These are phyloP conservation scores for Xylariaceae sp. DNA, from an alignment of 2,329 filamentous ascomycete genomes.

Conservation along the genomic window DNA sequence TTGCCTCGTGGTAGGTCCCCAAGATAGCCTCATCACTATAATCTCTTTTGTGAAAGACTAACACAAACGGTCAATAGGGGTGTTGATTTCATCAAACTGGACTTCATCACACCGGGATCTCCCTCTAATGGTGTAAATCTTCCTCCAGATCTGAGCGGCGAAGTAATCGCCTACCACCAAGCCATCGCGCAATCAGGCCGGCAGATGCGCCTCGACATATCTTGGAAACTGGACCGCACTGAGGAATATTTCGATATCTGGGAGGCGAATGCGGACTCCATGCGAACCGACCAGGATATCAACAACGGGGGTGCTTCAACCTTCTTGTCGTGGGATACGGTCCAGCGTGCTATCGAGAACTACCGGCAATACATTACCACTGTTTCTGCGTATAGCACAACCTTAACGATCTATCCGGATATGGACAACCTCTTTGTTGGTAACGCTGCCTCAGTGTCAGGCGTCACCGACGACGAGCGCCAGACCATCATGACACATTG, in stretches of 20 bases:
- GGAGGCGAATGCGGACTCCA: conserved; percentile 24
- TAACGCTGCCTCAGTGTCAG: conserved; percentile 22
- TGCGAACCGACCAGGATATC: conserved; percentile 27
- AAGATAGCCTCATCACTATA: not conserved
- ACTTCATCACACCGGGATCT: conserved; percentile 27
- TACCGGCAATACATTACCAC: conserved; percentile 27
- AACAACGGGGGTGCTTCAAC: conserved; percentile 22
- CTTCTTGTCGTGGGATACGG: conserved; percentile 20
- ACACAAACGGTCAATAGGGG: conserved; percentile 12
- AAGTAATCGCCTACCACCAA: conserved; percentile 23
- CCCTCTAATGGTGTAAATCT: conserved; percentile 20
- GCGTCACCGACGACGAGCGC: conserved; percentile 23
- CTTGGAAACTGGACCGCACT: conserved; percentile 26
- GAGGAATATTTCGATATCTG: conserved; percentile 23
- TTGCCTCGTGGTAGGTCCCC: conserved; percentile 21
- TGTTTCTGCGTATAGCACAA: conserved; percentile 13
- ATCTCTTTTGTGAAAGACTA: not conserved
- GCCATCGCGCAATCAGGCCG: conserved; percentile 25
- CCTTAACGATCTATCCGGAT: conserved; percentile 25
- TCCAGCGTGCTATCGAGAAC: conserved; percentile 29
- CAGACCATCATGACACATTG: conserved; percentile 28
- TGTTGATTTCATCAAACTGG: conserved; percentile 28
- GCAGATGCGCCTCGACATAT: conserved; percentile 27
- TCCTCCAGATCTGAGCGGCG: conserved; percentile 18
- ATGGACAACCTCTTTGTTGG: conserved; percentile 28